Evolutionary conservation across 2,329 filamentous ascomycete species (phyloP), one percentile per base, ranked within the genome.

Genomic region (Trichophaea hybrida): DNA sequence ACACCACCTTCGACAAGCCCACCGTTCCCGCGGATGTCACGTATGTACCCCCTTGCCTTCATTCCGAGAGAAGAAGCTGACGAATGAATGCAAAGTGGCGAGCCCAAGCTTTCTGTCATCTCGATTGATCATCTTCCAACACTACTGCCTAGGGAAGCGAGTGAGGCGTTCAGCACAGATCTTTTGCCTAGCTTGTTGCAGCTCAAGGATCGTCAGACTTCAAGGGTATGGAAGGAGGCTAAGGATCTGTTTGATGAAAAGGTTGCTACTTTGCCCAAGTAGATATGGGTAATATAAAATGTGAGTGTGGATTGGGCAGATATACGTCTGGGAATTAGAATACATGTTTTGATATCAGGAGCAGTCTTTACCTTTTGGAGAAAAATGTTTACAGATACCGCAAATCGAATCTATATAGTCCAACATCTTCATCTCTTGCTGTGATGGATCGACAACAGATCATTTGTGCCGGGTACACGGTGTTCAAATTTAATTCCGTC

Each of bases 1-100:
- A 87, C 72, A 95, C 86, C 52, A 93, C 88, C 24, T 96, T 96
- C 71, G 81, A 83, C 70, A 82, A 86, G 70, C 91, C 90, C n/a
- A 95, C 88, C 0, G 83, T 94, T 0, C 79, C 83, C 0, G 85
- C 93, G 31, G 75, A 81, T 37, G 81, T 77, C 65, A 80, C 75
- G 69, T 61, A 56, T 77, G 73, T 51, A 12, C 48, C 24, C 32
- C n/a, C 49, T 31, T 44, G 3, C 44, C 44, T 24, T 24, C 7
- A 17, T 49, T 12, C 13, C 4, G 44, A 5, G 10, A 43, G 38
- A 10, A 10, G 38, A 10, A 43, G 38, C 44, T 49, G 17, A 49
- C 15, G 4, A 17, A 6, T n/a, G 13, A 7, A 54, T n/a, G 31
- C 4, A 54, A 12, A 68, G 61, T 44, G 61, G 59, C 58, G 74